These are phyloP conservation scores for Penicillium sclerotiorum DNA, from an alignment of 2,329 filamentous ascomycete species.

Conservation along the genomic window DNA sequence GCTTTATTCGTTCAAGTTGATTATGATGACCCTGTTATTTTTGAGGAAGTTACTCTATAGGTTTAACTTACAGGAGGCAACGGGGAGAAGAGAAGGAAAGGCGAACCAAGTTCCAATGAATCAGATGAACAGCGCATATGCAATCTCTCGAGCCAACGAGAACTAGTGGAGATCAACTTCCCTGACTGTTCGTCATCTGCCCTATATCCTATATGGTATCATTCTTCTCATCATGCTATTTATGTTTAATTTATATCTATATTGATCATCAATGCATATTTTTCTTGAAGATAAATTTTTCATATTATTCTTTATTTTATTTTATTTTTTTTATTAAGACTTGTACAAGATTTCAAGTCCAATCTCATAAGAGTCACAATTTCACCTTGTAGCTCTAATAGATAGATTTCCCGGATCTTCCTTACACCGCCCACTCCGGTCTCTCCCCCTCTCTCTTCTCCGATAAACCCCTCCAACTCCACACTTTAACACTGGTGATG, in stretches of 20 bases:
- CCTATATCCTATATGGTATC: too few relatives aligned
- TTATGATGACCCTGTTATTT: background rate
- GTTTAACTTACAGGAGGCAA: too few relatives aligned
- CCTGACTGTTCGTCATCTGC: constrained; percentile 5
- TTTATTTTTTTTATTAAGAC: too few relatives aligned
- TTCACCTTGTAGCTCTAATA: background rate
- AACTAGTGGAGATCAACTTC: constrained; percentile 4
- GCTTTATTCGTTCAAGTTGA: too few relatives aligned
- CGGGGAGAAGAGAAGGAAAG: constrained; percentile 20
- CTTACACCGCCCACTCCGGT: constrained; percentile 18
- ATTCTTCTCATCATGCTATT: too few relatives aligned
- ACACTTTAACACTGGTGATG: constrained; percentile 23
- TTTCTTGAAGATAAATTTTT: too few relatives aligned
- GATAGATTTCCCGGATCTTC: constrained; percentile 8
- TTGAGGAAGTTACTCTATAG: too few relatives aligned
- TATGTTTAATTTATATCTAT: too few relatives aligned
- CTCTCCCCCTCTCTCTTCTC: constrained; percentile 21
- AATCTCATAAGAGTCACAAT: too few relatives aligned
- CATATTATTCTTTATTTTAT: background rate
- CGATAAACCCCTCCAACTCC: constrained; percentile 23
- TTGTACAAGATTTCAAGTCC: too few relatives aligned
- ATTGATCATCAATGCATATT: too few relatives aligned
- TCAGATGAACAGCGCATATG: constrained; percentile 21
- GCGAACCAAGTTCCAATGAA: constrained; percentile 16
- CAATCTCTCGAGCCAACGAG: background rate